Conservation (phyloP, 208 protist genomes). For the Trichomonas gallinae region DNA sequence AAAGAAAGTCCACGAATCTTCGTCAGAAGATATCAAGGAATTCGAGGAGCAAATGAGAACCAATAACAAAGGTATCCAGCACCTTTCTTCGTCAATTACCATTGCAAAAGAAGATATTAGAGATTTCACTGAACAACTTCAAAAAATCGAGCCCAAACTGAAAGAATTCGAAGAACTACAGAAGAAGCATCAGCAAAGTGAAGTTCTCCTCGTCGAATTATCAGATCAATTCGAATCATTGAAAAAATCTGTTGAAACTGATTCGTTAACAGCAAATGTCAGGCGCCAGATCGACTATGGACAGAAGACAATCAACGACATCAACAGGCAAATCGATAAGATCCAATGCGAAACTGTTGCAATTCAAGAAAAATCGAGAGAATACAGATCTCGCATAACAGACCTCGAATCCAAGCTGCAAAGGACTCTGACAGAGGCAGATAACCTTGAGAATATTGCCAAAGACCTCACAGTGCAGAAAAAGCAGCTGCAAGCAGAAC, state of each 20-base stretch:
- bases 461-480: neutral
- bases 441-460: neutral
- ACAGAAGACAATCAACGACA: neutral
- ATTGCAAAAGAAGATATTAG: constrained; percentile 14
- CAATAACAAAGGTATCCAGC: neutral
- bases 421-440: neutral
- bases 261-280: neutral
- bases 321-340: neutral
- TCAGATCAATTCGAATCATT: neutral
- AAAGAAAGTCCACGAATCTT: neutral
- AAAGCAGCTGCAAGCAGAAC: neutral
- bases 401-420: neutral
- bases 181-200: neutral
- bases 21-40: neutral
- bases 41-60: neutral
- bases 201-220: neutral
- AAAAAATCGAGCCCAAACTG: neutral
- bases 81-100: neutral
- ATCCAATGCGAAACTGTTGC: neutral
- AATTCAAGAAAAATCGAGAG: neutral
- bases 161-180: constrained; percentile 13
- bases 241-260: neutral
- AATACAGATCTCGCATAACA: neutral
- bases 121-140: neutral
- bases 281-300: neutral